Conservation (phyloP, 768 basidiomycete species). For the Neoboletus subvelutipes region DNA sequence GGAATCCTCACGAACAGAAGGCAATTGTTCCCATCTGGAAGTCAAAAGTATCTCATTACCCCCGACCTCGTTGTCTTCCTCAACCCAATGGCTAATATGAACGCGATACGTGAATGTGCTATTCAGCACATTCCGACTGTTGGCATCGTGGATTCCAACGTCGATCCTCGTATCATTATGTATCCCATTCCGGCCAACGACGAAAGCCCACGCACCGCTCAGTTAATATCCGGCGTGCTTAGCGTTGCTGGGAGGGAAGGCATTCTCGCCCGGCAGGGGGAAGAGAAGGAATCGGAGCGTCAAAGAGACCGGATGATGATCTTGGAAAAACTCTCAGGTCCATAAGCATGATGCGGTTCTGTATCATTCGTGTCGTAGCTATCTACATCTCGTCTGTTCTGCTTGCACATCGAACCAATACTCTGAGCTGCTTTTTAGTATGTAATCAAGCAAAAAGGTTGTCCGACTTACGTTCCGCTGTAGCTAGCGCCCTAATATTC, state of each 20-base stretch:
- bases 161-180: constrained; percentile 94
- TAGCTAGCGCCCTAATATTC: constrained; percentile 81
- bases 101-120: constrained; percentile 90
- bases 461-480: constrained; percentile 76
- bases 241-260: constrained; percentile 87
- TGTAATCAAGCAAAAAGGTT: constrained; percentile 1
- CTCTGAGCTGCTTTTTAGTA: constrained; percentile 41
- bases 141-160: constrained; percentile 92
- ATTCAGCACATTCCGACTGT: constrained; percentile 89
- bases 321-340: constrained; percentile 24
- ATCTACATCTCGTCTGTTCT: constrained; percentile 34
- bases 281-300: constrained; percentile 24
- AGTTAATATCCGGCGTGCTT: constrained; percentile 85
- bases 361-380: constrained; percentile 14
- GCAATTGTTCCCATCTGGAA: constrained; percentile 66
- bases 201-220: constrained; percentile 88
- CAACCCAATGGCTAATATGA: constrained; percentile 82
- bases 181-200: constrained; percentile 99
- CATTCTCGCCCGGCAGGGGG: constrained; percentile 43
- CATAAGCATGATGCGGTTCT: constrained; percentile 13
- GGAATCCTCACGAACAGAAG: constrained; percentile 91
- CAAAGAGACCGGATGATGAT: constrained; percentile 28
- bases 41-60: constrained; percentile 52
- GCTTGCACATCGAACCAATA: constrained; percentile 71
- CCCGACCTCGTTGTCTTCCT: constrained; percentile 92